phyloP scores from a whole-genome alignment of 2,329 filamentous ascomycete genomes.

The Hymenoscyphus infarciens region DNA sequence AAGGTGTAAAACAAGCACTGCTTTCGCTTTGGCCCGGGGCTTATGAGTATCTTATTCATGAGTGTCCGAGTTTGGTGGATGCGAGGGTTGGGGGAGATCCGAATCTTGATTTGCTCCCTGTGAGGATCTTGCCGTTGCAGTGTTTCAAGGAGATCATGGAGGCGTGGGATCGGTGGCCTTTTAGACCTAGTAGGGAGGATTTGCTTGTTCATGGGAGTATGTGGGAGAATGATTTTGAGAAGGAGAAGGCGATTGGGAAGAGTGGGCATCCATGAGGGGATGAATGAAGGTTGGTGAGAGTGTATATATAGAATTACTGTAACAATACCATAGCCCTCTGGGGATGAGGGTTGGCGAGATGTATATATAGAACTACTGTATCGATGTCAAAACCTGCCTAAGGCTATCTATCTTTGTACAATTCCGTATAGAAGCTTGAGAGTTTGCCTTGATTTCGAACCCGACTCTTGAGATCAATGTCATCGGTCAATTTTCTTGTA shows the following conservation, averaged over 20 bases:
- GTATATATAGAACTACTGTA: too few relatives aligned
- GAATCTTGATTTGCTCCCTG: constrained; percentile 40
- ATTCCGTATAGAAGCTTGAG: too few relatives aligned
- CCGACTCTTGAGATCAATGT: too few relatives aligned
- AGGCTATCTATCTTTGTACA: too few relatives aligned
- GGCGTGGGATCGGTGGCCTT: constrained; percentile 65
- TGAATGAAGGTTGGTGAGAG: too few relatives aligned
- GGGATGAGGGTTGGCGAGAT: too few relatives aligned
- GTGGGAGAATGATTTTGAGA: background rate
- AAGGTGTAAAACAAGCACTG: constrained; percentile 44
- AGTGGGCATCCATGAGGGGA: background rate
- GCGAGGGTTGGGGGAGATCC: constrained; percentile 43
- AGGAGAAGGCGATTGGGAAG: background rate
- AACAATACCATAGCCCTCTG: too few relatives aligned
- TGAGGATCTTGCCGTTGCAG: constrained; percentile 47
- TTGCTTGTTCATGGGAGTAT: background rate
- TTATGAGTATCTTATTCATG: constrained; percentile 47
- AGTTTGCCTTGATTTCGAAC: too few relatives aligned
- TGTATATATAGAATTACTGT: too few relatives aligned
- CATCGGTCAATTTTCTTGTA: too few relatives aligned
- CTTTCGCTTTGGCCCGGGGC: constrained; percentile 56
- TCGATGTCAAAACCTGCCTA: too few relatives aligned
- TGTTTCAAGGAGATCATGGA: constrained; percentile 58
- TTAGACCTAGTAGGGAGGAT: constrained; percentile 59
- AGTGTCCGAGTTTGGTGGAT: constrained; percentile 50